Percentiles rank a stretch among this genome's conserved stretches.
phyloP scores from a whole-genome alignment of 2,329 filamentous ascomycete species.

The Sporothrix globosa region DNA sequence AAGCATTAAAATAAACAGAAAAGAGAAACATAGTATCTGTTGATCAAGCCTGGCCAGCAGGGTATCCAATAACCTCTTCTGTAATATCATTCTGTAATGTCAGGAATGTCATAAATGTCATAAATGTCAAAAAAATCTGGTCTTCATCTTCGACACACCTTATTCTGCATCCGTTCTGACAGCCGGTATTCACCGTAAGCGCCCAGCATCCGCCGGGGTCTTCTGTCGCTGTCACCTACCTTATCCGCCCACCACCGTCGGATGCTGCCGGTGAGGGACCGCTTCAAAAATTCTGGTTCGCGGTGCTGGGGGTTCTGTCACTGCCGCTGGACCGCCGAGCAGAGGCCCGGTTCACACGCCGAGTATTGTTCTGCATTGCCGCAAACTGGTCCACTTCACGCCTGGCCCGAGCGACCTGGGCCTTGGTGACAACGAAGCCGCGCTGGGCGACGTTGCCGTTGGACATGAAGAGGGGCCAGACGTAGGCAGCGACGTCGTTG shows the following conservation, averaged over 20 bases:
- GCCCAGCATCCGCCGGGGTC: no score
- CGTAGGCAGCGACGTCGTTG: constrained; percentile 1
- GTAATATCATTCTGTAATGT: no score
- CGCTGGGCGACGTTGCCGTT: not conserved
- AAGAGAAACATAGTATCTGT: no score
- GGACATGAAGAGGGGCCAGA: constrained; percentile 27
- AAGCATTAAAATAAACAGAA: no score
- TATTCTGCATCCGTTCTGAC: not conserved
- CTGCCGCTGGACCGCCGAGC: not conserved
- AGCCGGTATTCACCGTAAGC: not conserved
- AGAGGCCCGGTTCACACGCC: not conserved
- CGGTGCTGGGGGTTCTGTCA: not conserved
- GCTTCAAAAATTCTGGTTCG: not conserved
- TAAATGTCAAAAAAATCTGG: no score
- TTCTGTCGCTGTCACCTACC: not conserved
- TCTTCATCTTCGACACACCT: no score
- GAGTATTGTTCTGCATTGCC: not conserved
- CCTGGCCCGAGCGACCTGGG: not conserved
- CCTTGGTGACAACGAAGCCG: constrained; percentile 15
- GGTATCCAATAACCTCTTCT: no score
- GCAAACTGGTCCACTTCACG: not conserved
- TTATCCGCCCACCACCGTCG: not conserved
- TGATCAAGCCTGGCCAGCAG: no score
- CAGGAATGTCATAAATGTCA: no score
- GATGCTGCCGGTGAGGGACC: constrained; percentile 7